Percentiles rank a stretch among this genome's conserved stretches.
phyloP scores from a whole-genome alignment of 2,329 filamentous ascomycete species.

The Metarhizium humberi region DNA sequence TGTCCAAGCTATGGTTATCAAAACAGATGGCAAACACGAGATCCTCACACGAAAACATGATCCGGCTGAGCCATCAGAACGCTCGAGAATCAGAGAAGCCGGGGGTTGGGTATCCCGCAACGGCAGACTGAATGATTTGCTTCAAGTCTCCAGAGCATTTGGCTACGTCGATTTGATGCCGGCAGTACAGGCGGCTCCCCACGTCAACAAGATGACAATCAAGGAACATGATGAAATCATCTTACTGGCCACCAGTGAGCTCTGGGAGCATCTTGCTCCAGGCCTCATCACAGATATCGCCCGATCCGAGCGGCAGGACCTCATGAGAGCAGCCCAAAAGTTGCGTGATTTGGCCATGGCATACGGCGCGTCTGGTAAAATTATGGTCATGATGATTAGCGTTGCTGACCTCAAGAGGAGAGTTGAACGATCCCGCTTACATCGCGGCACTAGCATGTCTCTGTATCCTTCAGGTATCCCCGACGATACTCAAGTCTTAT shows the following conservation, averaged over 20 bases:
- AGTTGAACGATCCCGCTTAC: slow-evolving; percentile 59
- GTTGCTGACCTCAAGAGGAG: slow-evolving; percentile 84
- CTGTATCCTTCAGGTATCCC: slow-evolving; percentile 68
- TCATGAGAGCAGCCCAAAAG: slow-evolving; percentile 94
- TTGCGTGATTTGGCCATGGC: slow-evolving; percentile 90
- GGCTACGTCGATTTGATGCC: slow-evolving; percentile 91
- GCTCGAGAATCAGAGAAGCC: slow-evolving; percentile 83
- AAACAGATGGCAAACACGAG: slow-evolving; percentile 73
- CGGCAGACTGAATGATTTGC: slow-evolving; percentile 82
- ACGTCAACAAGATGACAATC: slow-evolving; percentile 69
- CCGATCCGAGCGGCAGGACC: slow-evolving; percentile 72
- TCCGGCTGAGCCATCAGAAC: slow-evolving; percentile 74
- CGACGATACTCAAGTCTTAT: slow-evolving; percentile 58
- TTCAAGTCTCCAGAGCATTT: slow-evolving; percentile 90
- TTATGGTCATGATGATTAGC: slow-evolving; percentile 98
- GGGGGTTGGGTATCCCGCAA: slow-evolving; percentile 94
- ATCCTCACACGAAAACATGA: slow-evolving; percentile 89
- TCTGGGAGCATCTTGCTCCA: slow-evolving; percentile 90
- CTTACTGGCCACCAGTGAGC: slow-evolving; percentile 78
- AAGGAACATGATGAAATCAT: slow-evolving; percentile 90
- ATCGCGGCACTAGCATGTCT: slow-evolving; percentile 76
- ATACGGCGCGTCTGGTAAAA: slow-evolving; percentile 86
- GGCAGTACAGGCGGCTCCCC: slow-evolving; percentile 81
- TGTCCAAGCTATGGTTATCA: slow-evolving; percentile 89
- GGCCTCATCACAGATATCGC: slow-evolving; percentile 89